These are phyloP conservation scores for Viola odorata DNA, from an alignment of 345 rosid genomes.

Conservation along the genomic window DNA sequence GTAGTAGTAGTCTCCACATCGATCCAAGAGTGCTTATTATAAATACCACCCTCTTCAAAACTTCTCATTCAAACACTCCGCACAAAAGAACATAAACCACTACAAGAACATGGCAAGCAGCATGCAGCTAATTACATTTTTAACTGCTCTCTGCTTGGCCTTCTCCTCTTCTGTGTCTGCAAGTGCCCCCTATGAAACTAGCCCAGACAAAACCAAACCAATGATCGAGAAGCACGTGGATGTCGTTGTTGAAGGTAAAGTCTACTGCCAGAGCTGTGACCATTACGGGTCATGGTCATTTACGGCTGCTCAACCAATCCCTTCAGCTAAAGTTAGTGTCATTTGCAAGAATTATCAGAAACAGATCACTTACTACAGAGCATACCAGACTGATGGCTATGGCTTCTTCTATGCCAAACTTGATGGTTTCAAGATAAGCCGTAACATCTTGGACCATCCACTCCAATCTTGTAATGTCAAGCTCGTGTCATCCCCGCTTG, in stretches of 20 bases:
- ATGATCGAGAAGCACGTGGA: constrained; percentile 27
- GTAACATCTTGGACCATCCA: constrained; percentile 62
- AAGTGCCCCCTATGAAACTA: constrained; percentile 25
- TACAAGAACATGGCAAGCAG: constrained; percentile 31
- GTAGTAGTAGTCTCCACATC: too few species aligned
- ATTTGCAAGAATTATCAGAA: constrained; percentile 54
- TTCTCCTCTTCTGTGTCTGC: constrained; percentile 16
- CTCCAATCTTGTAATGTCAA: constrained; percentile 72
- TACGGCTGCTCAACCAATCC: constrained; percentile 57
- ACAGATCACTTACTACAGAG: constrained; percentile 60
- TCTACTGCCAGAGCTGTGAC: constrained; percentile 76
- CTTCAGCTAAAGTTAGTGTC: constrained; percentile 63
- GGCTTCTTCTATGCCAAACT: constrained; percentile 80
- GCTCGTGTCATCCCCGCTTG: constrained; percentile 63
- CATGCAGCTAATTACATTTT: constrained; percentile 20
- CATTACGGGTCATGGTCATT: constrained; percentile 65
- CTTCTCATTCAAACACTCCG: too few species aligned
- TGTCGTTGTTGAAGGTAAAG: constrained; percentile 73
- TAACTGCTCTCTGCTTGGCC: constrained; percentile 26
- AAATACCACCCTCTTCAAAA: too few species aligned
- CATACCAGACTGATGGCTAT: constrained; percentile 41
- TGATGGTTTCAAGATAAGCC: constrained; percentile 41
- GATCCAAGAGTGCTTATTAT: too few species aligned
- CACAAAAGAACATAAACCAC: too few species aligned
- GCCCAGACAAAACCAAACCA: constrained; percentile 10